Evolutionary conservation across 2,329 filamentous ascomycete species (phyloP).

Genomic region (Dothideomycetidae sp.): DNA sequence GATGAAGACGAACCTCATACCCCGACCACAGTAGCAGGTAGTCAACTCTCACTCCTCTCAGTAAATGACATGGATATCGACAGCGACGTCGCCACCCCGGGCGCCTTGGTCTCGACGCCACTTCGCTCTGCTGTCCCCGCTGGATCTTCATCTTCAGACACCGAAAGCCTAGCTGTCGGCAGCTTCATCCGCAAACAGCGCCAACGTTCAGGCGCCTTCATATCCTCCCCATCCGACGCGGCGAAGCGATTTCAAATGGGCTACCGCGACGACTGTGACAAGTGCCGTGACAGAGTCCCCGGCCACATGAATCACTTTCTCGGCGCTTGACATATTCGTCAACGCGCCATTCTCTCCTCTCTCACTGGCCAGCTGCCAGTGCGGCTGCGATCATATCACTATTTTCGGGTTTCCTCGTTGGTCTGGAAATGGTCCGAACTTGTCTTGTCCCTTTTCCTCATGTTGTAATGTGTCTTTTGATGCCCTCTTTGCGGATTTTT

Average conservation of each 20-base stretch:
- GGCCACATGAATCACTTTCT: slow-evolving; percentile 38
- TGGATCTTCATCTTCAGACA: background rate
- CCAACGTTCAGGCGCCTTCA: slow-evolving; percentile 22
- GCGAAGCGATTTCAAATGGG: slow-evolving; percentile 26
- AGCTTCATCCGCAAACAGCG: slow-evolving; percentile 21
- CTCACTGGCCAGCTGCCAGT: too few relatives aligned
- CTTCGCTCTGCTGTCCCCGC: background rate
- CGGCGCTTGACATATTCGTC: slow-evolving; percentile 10
- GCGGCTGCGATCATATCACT: too few relatives aligned
- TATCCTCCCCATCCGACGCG: slow-evolving; percentile 8
- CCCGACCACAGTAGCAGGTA: slow-evolving; percentile 19
- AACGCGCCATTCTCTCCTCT: too few relatives aligned
- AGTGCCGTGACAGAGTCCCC: slow-evolving; percentile 33
- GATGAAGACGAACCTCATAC: slow-evolving; percentile 24
- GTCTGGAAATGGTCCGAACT: too few relatives aligned
- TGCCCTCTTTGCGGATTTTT: too few relatives aligned
- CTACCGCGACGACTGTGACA: slow-evolving; percentile 36
- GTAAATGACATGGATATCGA: slow-evolving; percentile 25
- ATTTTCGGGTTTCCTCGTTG: too few relatives aligned
- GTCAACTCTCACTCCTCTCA: slow-evolving; percentile 23
- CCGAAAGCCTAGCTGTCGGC: slow-evolving; percentile 13
- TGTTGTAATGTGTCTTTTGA: too few relatives aligned
- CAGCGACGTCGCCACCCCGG: slow-evolving; percentile 2
- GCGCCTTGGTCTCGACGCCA: background rate
- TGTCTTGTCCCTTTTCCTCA: too few relatives aligned